Evolutionary conservation across 108 stramenopile genomes (phyloP).

Genomic region (Conticribra weissflogii): DNA sequence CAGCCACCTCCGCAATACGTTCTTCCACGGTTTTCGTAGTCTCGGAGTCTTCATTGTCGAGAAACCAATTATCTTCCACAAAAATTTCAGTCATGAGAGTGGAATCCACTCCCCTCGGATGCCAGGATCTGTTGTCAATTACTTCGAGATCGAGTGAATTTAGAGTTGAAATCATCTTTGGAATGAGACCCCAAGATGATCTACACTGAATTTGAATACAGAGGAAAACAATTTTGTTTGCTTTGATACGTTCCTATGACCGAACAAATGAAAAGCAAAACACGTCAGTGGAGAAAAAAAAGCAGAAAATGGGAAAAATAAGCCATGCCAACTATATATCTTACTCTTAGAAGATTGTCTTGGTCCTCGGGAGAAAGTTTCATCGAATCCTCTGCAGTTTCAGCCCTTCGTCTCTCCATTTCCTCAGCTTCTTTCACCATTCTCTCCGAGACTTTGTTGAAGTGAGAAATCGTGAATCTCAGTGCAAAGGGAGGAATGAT

Average conservation of each 20-base stretch:
- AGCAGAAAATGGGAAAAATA: background rate
- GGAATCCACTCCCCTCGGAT: slow-evolving; percentile 69
- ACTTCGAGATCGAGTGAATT: slow-evolving; percentile 59
- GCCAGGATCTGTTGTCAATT: slow-evolving; percentile 84
- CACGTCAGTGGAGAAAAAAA: background rate
- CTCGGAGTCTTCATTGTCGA: slow-evolving; percentile 11
- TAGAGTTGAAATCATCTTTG: slow-evolving; percentile 60
- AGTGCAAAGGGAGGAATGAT: slow-evolving; percentile 78
- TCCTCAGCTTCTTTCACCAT: slow-evolving; percentile 32
- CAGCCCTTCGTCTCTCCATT: slow-evolving; percentile 14
- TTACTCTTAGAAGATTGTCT: slow-evolving; percentile 32
- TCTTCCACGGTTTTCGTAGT: slow-evolving; percentile 49
- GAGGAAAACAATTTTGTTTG: slow-evolving; percentile 62
- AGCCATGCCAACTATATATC: too few species aligned
- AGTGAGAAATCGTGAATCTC: slow-evolving; percentile 75
- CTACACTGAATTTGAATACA: slow-evolving; percentile 77
- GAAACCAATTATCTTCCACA: slow-evolving; percentile 50
- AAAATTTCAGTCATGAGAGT: slow-evolving; percentile 81
- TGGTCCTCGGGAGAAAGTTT: slow-evolving; percentile 54
- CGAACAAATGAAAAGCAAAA: slow-evolving; percentile 1
- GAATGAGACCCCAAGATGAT: slow-evolving; percentile 72
- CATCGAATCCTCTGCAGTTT: slow-evolving; percentile 7
- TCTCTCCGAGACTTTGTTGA: slow-evolving; percentile 65
- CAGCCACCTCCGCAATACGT: slow-evolving; percentile 51
- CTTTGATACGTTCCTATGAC: slow-evolving; percentile 34